Base-by-base conservation (phyloP, 306 rosid species). In the Astragalus membranaceus region DNA sequence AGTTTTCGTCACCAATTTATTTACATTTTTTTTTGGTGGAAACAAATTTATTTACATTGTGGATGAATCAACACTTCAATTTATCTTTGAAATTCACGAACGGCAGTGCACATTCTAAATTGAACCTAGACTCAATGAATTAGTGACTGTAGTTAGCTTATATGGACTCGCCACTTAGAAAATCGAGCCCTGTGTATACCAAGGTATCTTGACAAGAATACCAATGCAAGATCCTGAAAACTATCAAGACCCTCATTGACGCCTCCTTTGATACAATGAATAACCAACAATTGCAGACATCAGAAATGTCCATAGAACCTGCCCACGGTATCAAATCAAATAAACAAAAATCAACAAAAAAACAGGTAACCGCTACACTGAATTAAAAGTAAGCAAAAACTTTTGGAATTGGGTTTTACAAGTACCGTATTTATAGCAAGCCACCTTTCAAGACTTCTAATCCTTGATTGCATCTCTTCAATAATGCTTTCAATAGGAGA, bases 211-310 rank as follows among this genome's bases (percentile, higher is more conserved):
- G 41, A n/a, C n/a, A n/a, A n/a, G n/a, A n/a, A n/a, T n/a, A n/a
- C n/a, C n/a, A n/a, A n/a, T n/a, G n/a, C n/a, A n/a, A n/a, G n/a
- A n/a, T n/a, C n/a, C n/a, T n/a, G n/a, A n/a, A n/a, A n/a, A n/a
- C n/a, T n/a, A n/a, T 51, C 33, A 26, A 49, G 50, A 60, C 12
- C 57, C 48, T 87, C 83, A 93, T 57, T 70, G 89, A 47, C 91
- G 97, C 86, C 75, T 83, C 80, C 91, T 85, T 72, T 91, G 92
- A 81, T 94, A 94, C 70, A 94, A 88, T 8, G 99, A 90, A 79
- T 87, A 94, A 71, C 99, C 99, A 81, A 94, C 96, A 2, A 94
- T 85, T 17, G 97, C 96, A 62, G 99, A 94, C 97, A 91, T 89
- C 12, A 91, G 73, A 80, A 94, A 91, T 33, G 99, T 91, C 99